Base-by-base conservation (phyloP, 225 moss, liverwort and hornwort species). In the Physcomitrium patens region DNA sequence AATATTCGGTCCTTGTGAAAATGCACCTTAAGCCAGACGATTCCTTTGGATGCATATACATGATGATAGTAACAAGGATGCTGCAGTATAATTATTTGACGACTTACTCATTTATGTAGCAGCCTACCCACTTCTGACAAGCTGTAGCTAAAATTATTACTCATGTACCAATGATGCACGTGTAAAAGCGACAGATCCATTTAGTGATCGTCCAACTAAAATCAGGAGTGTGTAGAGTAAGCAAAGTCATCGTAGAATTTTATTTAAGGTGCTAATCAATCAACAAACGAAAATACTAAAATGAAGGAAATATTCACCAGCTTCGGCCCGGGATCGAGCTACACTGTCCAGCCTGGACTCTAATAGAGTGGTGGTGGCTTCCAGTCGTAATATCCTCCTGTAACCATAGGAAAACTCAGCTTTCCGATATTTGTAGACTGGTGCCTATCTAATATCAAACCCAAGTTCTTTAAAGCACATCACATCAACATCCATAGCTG, bases 261-360 rank as follows among this genome's bases (percentile, higher is more conserved):
- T 42, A 37, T 27, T 59, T 50, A 19, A 51, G 48, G 9, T 9
- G 15, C 51, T 27, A 28, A 49, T 16, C 9, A 15, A 65, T n/a
- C 42, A 50, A 19, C 12, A 49, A 15, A 49, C 1, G 15, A 49
- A 15, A 12, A 12, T 49, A 15, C 26, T 23, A 19, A 8, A 67
- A 10, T 1, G 49, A 62, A 8, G 61, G n/a, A 56, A 24, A 83
- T 49, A 55, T 48, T 41, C 70, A 86, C 83, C 83, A 80, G 77
- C 64, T 71, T 75, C 86, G 70, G 75, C 60, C 24, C 79, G 77
- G 60, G 71, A 75, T 49, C 83, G 83, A 75, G 80, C 78, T 8
- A 83, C 80, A 75, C 83, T 80, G 74, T 83, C 80, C 60, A 86
- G 78, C 78, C 80, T 86, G 78, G 80, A 80, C 67, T 86, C 86